These are phyloP conservation scores for Hirschioporus abietinus DNA, from an alignment of 768 basidiomycete genomes.

Conservation along the genomic window DNA sequence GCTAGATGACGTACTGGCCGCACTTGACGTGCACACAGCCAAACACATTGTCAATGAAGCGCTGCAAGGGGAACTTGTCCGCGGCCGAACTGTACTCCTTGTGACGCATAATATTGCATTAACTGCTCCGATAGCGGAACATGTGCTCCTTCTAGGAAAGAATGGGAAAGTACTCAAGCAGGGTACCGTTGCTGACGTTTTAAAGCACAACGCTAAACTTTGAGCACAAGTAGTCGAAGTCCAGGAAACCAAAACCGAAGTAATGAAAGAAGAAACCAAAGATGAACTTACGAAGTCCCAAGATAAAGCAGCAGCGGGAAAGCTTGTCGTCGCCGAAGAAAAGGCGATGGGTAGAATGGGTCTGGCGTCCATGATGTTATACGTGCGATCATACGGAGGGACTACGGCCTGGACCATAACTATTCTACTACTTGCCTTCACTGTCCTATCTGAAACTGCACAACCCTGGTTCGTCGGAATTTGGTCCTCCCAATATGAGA, in stretches of 20 bases:
- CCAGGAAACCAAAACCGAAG: not conserved
- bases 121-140: conserved; percentile 19
- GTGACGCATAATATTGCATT: conserved; percentile 31
- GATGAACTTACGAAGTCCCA: not conserved
- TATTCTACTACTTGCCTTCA: not conserved
- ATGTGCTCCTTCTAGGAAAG: conserved; percentile 1
- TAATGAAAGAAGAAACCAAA: not conserved
- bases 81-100: conserved; percentile 29
- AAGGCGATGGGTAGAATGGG: conserved; percentile 54
- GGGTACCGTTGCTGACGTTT: conserved; percentile 11
- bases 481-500: conserved; percentile 15
- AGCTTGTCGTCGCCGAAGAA: conserved; percentile 61
- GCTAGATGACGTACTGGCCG: conserved; percentile 47
- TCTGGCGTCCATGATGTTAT: conserved; percentile 30
- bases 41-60: conserved; percentile 31
- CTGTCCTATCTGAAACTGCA: not conserved
- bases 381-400: not conserved
- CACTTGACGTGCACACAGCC: conserved; percentile 34
- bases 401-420: not conserved
- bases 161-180: conserved; percentile 1
- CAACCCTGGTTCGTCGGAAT: conserved; percentile 19
- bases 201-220: conserved; percentile 10
- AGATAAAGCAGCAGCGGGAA: conserved; percentile 35
- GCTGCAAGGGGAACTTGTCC: conserved; percentile 28
- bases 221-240: not conserved